Base-by-base conservation (phyloP, 2,329 filamentous ascomycete species). In the Rhynchosporium secalis region DNA sequence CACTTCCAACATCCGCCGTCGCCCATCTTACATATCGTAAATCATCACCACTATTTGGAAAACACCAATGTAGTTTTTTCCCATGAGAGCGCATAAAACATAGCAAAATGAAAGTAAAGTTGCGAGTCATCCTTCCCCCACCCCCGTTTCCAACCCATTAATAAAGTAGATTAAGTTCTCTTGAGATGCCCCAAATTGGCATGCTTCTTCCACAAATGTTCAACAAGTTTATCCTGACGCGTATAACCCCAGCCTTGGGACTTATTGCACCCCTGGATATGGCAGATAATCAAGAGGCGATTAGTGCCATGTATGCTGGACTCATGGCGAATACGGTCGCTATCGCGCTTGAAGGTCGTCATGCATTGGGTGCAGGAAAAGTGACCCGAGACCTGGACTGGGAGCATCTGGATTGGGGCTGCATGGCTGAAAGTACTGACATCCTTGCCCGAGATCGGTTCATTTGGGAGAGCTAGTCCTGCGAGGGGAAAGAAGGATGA, bases 131-230 rank as follows among this genome's bases (percentile, higher is more conserved):
- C 6, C 33, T 36, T 36, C 9, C 9, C 43, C n/a, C n/a, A 46
- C 9, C 20, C n/a, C 2, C 4, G 13, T 46, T 8, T 46, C 7
- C 4, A 46, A 9, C 4, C n/a, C 43, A 20, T 8, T 26, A 8
- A 8, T 26, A 28, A 28, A 43, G 15, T 57, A 28, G 31, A 15
- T 52, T 31, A 56, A 56, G 10, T 28, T 15, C 51, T 33, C 45
- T 63, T 65, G 4, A 49, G 43, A 48, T 31, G 63, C 2, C 61
- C 61, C 55, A 61, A 31, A 36, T 61, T 41, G 6, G 8, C 38
- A 61, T 65, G 61, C 31, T 59, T 58, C 58, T 63, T 65, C 61
- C 58, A 66, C 55, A 66, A n/a, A 49, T 64, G 61, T 56, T 64
- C 61, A 26, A 58, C 51, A 9, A 66, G 31, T 43, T 66, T 66